phyloP scores from a whole-genome alignment of 345 rosid species.

The Aquilaria malaccensis region DNA sequence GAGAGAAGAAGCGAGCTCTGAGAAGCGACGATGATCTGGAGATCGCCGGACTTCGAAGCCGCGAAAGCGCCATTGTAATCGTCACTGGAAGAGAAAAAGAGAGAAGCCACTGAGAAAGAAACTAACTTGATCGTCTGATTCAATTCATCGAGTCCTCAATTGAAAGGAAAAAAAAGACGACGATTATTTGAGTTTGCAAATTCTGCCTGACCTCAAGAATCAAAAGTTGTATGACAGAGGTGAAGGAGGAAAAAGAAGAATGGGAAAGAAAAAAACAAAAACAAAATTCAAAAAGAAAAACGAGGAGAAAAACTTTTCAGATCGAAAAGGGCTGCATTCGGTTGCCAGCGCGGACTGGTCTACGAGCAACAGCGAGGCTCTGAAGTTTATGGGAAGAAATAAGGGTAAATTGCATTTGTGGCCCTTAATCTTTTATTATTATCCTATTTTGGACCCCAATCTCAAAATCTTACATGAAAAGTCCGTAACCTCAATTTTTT shows the following conservation, averaged over 20 bases:
- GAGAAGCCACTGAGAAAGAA: conserved; percentile 4
- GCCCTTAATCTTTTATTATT: not conserved
- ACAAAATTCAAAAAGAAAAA: not conserved
- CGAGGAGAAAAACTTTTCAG: not conserved
- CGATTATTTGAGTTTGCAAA: not conserved
- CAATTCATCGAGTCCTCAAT: not conserved
- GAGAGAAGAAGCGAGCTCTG: conserved; percentile 59
- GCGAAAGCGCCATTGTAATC: conserved; percentile 75
- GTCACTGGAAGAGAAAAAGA: conserved; percentile 2
- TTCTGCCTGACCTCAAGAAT: not conserved
- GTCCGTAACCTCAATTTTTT: not conserved
- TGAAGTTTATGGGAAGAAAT: no score
- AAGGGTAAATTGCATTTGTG: not conserved
- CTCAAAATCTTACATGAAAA: no score
- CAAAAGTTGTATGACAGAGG: not conserved
- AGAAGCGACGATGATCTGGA: conserved; percentile 48
- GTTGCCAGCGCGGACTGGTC: not conserved
- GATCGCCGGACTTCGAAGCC: conserved; percentile 62
- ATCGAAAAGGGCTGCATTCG: conserved; percentile 4
- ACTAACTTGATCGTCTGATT: not conserved
- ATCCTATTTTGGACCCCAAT: not conserved
- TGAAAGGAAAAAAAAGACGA: not conserved
- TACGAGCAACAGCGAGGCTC: not conserved
- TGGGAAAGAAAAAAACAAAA: not conserved
- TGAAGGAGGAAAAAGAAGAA: no score